phyloP scores from a whole-genome alignment of 2,329 filamentous ascomycete genomes.

The Canariomyces notabilis region DNA sequence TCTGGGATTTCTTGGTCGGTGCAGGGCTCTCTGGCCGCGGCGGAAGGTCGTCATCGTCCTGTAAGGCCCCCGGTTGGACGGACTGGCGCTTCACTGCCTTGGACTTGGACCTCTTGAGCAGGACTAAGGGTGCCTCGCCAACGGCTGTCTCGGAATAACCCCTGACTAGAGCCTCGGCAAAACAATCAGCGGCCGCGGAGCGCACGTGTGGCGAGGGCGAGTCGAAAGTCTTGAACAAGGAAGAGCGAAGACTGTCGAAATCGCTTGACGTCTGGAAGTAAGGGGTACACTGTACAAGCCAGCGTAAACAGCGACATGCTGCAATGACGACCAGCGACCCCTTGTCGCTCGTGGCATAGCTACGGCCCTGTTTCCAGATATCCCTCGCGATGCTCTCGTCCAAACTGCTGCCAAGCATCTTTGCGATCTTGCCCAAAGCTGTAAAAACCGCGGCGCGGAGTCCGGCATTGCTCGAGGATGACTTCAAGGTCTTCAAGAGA shows the following conservation, averaged over 20 bases:
- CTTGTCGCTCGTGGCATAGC: conserved; percentile 72
- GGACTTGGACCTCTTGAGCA: conserved; percentile 66
- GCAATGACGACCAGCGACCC: conserved; percentile 72
- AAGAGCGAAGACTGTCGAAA: conserved; percentile 80
- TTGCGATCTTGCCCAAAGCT: conserved; percentile 68
- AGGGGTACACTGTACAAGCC: conserved; percentile 63
- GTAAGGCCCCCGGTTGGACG: conserved; percentile 50
- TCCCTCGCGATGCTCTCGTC: conserved; percentile 85
- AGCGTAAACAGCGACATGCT: conserved; percentile 73
- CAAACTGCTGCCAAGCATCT: conserved; percentile 68
- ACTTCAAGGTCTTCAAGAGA: conserved; percentile 74
- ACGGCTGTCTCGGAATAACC: conserved; percentile 60
- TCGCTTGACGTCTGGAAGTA: conserved; percentile 87
- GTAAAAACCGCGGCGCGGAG: conserved; percentile 73
- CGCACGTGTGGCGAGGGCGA: conserved; percentile 69
- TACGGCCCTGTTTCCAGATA: conserved; percentile 87
- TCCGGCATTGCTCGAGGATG: conserved; percentile 73
- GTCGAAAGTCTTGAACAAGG: conserved; percentile 83
- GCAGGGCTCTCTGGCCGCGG: conserved; percentile 69
- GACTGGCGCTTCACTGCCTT: conserved; percentile 53
- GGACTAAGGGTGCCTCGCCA: conserved; percentile 46
- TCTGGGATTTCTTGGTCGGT: conserved; percentile 63
- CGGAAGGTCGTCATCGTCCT: conserved; percentile 67
- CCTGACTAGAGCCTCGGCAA: conserved; percentile 79
- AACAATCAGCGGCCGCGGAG: conserved; percentile 78